These are phyloP conservation scores for Aspergillus terreus DNA, from an alignment of 2,329 filamentous ascomycete genomes.

Conservation along the genomic window DNA sequence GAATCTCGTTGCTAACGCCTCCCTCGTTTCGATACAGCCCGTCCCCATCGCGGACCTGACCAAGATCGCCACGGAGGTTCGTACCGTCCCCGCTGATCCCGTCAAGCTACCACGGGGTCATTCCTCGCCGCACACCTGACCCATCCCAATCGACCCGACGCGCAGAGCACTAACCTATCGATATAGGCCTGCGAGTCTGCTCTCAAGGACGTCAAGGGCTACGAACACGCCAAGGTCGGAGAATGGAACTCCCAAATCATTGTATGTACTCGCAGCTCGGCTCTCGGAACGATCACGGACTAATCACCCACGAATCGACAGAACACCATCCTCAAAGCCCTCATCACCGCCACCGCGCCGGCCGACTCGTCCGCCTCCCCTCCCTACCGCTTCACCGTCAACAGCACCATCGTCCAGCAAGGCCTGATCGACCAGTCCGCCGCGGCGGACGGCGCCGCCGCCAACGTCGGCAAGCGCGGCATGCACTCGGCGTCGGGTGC, in stretches of 20 bases:
- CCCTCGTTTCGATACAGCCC: conserved; percentile 51
- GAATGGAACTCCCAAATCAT: conserved; percentile 93
- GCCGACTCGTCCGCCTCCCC: conserved; percentile 36
- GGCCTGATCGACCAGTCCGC: conserved; percentile 51
- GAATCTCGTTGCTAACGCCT: conserved; percentile 4
- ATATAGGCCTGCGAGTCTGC: conserved; percentile 77
- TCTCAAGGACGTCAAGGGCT: conserved; percentile 69
- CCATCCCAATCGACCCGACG: conserved; percentile 3
- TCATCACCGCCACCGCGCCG: conserved; percentile 41
- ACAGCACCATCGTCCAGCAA: conserved; percentile 98
- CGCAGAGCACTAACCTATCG: conserved; percentile 7
- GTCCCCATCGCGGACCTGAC: conserved; percentile 72
- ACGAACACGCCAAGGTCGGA: conserved; percentile 81
- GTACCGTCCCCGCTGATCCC: conserved; percentile 24
- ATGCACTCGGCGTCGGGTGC: conserved; percentile 50
- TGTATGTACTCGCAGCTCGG: conserved; percentile 50
- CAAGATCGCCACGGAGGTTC: conserved; percentile 80
- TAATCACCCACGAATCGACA: conserved; percentile 11
- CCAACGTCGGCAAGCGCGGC: conserved; percentile 75
- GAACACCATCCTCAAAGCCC: conserved; percentile 39
- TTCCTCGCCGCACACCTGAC: neutral
- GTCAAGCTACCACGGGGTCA: neutral
- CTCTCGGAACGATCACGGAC: neutral
- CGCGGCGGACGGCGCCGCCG: conserved; percentile 53
- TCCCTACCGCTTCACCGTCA: conserved; percentile 92